phyloP scores from a whole-genome alignment of 1,284 basidiomycete genomes.

The Pascua sp. region DNA sequence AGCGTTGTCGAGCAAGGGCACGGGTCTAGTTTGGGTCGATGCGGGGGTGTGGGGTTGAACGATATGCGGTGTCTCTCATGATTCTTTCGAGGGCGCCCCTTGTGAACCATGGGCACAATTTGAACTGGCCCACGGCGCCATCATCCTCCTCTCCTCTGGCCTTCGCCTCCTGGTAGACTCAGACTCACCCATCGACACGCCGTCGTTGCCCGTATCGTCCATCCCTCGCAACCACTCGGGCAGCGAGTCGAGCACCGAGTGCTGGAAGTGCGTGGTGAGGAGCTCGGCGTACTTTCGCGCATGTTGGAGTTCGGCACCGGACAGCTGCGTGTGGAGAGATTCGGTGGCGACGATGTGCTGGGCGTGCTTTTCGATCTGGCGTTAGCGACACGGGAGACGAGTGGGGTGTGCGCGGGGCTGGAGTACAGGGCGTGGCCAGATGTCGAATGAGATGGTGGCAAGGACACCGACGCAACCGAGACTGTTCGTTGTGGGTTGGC shows the following conservation, averaged over 20 bases:
- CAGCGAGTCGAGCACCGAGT: conserved; percentile 71
- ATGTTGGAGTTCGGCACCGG: conserved; percentile 73
- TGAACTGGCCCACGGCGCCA: neutral
- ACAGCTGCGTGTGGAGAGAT: conserved; percentile 66
- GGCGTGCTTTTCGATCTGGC: conserved; percentile 79
- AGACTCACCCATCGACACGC: conserved; percentile 70
- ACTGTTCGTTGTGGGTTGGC: too few species aligned
- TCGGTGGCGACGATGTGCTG: conserved; percentile 67
- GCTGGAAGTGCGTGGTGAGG: conserved; percentile 67
- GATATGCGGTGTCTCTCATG: too few species aligned
- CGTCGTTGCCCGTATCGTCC: conserved; percentile 61
- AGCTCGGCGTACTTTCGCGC: conserved; percentile 71
- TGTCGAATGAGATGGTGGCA: too few species aligned
- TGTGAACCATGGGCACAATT: too few species aligned
- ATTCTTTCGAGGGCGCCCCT: too few species aligned
- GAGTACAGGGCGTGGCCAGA: too few species aligned
- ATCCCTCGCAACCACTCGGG: conserved; percentile 69
- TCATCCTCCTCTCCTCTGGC: neutral
- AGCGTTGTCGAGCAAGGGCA: neutral
- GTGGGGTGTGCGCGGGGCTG: neutral
- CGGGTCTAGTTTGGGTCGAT: too few species aligned
- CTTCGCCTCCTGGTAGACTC: neutral
- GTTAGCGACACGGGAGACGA: neutral
- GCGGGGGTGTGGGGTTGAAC: too few species aligned
- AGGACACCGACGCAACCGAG: too few species aligned